Evolutionary conservation across 2,329 filamentous ascomycete genomes (phyloP), one percentile per base, ranked within the genome.

Genomic region (Diplodia mutila): DNA sequence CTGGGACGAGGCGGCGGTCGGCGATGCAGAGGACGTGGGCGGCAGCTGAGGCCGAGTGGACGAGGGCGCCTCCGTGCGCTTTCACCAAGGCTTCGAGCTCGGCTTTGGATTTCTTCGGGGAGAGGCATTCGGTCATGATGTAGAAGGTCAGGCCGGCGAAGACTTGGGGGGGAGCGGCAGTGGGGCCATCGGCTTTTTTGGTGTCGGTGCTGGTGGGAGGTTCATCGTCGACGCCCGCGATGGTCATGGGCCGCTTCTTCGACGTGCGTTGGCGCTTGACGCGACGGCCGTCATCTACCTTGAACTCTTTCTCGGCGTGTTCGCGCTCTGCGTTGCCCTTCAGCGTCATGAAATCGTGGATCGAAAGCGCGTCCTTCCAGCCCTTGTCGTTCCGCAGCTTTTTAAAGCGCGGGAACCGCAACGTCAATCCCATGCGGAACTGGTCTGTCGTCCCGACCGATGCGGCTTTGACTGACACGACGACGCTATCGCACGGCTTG

Each of bases 371-470:
- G 39, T 88, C 87, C 57, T 91, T 85, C 94, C 95, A 99, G 67
- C 85, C 83, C 71, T 94, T 93, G 78, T 98, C 95, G n/a, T 86
- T 84, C 4, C 93, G 87, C 6, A 98, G 80, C 42, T 85, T 86
- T 70, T 93, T 93, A 79, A 98, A 97, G 0, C 95, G 89, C 1
- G 95, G 95, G 73, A 99, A 99, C 0, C 95, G 89, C 48, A 99
- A 81, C 0, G 95, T 98, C 69, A 90, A 82, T 1, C 87, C 87
- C 18, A 87, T 87, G 8, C 90, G 89, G 75, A 97, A 98, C 68
- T 91, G 88, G 64, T 94, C 91, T 0, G 91, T 94, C 0, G 83
- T 80, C 0, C 86, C 87, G 0, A 96, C 87, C 23, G 89, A 92
- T 0, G 94, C 90, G 3, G 94, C 95, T 79, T 98, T 99, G 69